Evolutionary conservation across 768 basidiomycete genomes (phyloP).

Genomic region (Coprinopsis sp.): DNA sequence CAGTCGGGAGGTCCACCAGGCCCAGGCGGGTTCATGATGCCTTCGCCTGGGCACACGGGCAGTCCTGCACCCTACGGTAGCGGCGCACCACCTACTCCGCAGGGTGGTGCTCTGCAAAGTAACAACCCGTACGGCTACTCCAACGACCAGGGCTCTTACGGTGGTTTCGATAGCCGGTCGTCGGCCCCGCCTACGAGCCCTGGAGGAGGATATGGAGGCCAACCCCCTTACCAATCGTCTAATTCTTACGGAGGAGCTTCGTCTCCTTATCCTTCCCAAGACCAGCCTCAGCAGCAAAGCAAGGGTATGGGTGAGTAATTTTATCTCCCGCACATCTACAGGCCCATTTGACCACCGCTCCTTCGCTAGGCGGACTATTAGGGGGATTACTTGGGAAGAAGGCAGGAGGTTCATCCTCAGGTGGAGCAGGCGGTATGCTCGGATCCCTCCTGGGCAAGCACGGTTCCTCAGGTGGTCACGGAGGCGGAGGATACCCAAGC

Average conservation of each 20-base stretch:
- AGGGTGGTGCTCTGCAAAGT: not conserved
- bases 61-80: not conserved
- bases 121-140: slow-evolving; percentile 18
- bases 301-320: not conserved
- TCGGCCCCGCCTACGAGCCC: no score
- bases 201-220: not conserved
- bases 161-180: no score
- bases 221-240: not conserved
- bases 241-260: not conserved
- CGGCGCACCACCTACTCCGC: not conserved
- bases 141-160: slow-evolving; percentile 7
- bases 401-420: slow-evolving; percentile 5
- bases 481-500: slow-evolving; percentile 17
- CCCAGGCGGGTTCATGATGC: slow-evolving; percentile 5
- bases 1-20: slow-evolving; percentile 15
- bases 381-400: slow-evolving; percentile 19
- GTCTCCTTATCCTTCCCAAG: not conserved
- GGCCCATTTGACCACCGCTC: not conserved
- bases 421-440: slow-evolving; percentile 1
- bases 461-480: slow-evolving; percentile 9
- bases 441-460: slow-evolving; percentile 10
- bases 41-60: not conserved
- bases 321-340: slow-evolving; percentile 6
- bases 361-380: slow-evolving; percentile 19
- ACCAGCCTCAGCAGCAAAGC: not conserved